A percentile compares a stretch with the other conserved stretches of the same genome.
These are phyloP conservation scores for Arthrobotrys sinensis DNA, from an alignment of 2,329 filamentous ascomycete species.

Conservation along the genomic window DNA sequence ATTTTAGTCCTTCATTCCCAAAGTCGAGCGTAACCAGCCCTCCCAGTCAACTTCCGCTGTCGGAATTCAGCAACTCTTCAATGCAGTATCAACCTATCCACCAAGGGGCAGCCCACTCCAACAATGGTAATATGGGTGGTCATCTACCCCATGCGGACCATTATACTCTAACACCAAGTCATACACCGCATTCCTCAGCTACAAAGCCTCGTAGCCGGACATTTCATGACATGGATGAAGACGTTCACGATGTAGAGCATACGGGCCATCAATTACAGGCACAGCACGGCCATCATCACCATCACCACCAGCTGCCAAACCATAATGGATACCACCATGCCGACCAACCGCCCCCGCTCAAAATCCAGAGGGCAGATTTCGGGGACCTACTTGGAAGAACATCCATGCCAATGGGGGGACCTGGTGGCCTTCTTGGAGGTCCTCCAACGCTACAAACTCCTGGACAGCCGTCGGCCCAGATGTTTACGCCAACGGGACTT, in stretches of 20 bases:
- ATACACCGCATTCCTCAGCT: constrained; percentile 57
- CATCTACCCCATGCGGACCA: constrained; percentile 58
- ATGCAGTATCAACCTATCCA: constrained; percentile 60
- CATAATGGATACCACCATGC: constrained; percentile 85
- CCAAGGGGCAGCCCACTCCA: constrained; percentile 54
- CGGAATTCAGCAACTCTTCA: constrained; percentile 56
- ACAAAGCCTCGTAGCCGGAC: constrained; percentile 57
- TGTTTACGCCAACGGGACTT: constrained; percentile 47
- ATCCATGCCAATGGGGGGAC: constrained; percentile 62
- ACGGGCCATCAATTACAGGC: constrained; percentile 28
- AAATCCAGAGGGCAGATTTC: constrained; percentile 69
- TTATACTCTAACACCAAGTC: constrained; percentile 55
- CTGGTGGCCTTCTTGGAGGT: constrained; percentile 67
- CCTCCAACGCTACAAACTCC: constrained; percentile 65
- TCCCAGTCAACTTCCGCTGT: constrained; percentile 56
- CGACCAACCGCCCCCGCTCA: constrained; percentile 78
- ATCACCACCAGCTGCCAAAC: constrained; percentile 65
- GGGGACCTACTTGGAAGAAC: constrained; percentile 58
- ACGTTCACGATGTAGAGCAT: constrained; percentile 64
- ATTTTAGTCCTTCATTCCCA: constrained; percentile 59
- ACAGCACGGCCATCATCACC: constrained; percentile 62
- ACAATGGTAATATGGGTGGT: constrained; percentile 56
- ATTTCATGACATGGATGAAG: constrained; percentile 63
- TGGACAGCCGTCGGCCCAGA: constrained; percentile 64
- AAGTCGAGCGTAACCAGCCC: constrained; percentile 51